A percentile compares a stretch with the other conserved stretches of the same genome.
Conservation (phyloP, 257 asterid genomes). For the Scutellaria minor region DNA sequence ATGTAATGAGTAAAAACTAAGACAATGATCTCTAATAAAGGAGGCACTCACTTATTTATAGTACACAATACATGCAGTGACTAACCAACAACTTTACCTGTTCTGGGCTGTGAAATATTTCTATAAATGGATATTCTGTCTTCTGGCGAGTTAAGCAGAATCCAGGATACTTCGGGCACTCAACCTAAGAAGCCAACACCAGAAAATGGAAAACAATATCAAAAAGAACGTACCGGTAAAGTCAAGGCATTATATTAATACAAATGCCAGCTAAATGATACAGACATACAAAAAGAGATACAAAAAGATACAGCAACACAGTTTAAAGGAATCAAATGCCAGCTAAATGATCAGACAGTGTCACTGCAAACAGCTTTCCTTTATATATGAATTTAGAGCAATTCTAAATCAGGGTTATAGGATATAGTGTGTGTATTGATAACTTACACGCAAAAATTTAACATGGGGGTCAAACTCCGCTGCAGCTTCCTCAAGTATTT, state of each 20-base stretch:
- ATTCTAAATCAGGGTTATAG: not conserved
- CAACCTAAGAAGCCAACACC: conserved; percentile 61
- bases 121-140: conserved; percentile 89
- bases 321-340: not conserved
- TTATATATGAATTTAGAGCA: conserved; percentile 9
- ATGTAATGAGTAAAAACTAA: not conserved
- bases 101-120: conserved; percentile 86
- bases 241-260: not conserved
- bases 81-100: conserved; percentile 53
- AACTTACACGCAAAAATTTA: conserved; percentile 87
- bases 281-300: too few species aligned
- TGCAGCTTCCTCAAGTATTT: conserved; percentile 90
- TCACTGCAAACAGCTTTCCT: not conserved
- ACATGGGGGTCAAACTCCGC: conserved; percentile 86
- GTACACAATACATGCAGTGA: not conserved
- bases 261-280: not conserved
- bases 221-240: conserved; percentile 1
- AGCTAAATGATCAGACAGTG: not conserved
- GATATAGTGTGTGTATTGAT: not conserved
- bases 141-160: conserved; percentile 90
- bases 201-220: conserved; percentile 7
- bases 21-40: conserved; percentile 4
- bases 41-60: conserved; percentile 4
- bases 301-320: not conserved
- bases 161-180: conserved; percentile 96